A percentile compares a stretch with the other conserved stretches of the same genome.
Conservation (phyloP, 2,329 filamentous ascomycete genomes). For the Rhynchosporium graminicola region DNA sequence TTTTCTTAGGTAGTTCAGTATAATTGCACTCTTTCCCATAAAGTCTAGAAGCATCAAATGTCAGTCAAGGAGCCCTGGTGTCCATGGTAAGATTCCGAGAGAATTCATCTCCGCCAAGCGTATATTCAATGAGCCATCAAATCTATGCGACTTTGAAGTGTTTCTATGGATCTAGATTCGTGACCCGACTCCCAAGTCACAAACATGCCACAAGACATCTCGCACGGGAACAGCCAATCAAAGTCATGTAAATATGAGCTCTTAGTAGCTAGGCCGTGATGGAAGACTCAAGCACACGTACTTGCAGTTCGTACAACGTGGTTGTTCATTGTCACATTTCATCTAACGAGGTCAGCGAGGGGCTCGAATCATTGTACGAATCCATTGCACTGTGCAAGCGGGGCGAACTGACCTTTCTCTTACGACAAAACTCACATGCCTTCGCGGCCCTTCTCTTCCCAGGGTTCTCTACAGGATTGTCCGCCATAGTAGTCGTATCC, state of each 20-base stretch:
- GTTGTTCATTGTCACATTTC: slow-evolving; percentile 1
- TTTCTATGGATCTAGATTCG: too few species aligned
- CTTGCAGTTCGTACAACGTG: neutral
- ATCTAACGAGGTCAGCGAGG: neutral
- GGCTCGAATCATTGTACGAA: neutral
- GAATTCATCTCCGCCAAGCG: too few species aligned
- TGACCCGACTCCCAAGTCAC: too few species aligned
- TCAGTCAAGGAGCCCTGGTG: neutral
- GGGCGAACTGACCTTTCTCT: neutral
- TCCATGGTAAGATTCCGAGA: too few species aligned
- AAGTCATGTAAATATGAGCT: neutral
- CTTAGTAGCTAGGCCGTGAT: neutral
- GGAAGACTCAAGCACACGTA: neutral
- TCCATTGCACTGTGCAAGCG: neutral
- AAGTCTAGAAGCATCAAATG: neutral
- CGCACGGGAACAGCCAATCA: too few species aligned
- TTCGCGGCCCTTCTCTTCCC: neutral
- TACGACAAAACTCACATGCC: neutral
- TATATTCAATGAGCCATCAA: too few species aligned
- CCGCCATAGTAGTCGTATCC: neutral
- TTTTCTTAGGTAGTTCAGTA: neutral
- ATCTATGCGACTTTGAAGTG: too few species aligned
- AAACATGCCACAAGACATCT: too few species aligned
- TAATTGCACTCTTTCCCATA: neutral
- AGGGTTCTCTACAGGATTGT: neutral